Base-by-base conservation (phyloP, 2,329 filamentous ascomycete species). In the Sporothrix schenckii region DNA sequence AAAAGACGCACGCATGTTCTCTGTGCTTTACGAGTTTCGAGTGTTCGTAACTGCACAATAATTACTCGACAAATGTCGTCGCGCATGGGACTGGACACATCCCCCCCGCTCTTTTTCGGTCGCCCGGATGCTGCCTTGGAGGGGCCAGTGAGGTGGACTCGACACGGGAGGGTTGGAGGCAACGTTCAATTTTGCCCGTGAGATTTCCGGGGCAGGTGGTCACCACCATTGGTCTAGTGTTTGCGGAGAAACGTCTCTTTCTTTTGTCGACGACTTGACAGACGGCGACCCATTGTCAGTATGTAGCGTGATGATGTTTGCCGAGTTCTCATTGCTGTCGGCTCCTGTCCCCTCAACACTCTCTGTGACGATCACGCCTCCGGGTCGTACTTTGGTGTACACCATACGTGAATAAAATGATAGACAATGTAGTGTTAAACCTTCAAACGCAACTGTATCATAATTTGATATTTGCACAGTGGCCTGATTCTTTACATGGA, bases 101-200 rank as follows among this genome's bases (percentile, higher is more conserved):
- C 66, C 34, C 24, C 53, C 53, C 66, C 54, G 39, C 34, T 52
- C 39, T 52, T 34, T 41, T 69, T 69, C 67, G 67, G 67, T 50
- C 67, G 44, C 67, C 54, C 67, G 67, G 67, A 69, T 52, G 67
- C 21, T 52, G 67, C 54, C 10, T 61, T 61, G 30, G 44, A 52
- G 61, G 61, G 60, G 16, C 7, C 61, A 65, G 44, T n/a, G 61
- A 34, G 41, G 41, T 50, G 16, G 24, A n/a, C 30, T 19, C 4
- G 41, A 63, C 24, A 68, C n/a, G 39, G 66, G 34, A 52, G 66
- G 50, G 50, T 52, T 52, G 44, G 66, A 68, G 53, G 66, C 41
- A 68, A 68, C 66, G 66, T 50, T 39, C 24, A 60, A 16, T 68
- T 50, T 44, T 27, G 50, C n/a, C 34, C 54, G 52, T 52, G 11